Percentiles rank a stretch among this genome's conserved stretches.
These are phyloP conservation scores for Typha latifolia DNA, from an alignment of 176 grass and related monocot genomes.

Conservation along the genomic window DNA sequence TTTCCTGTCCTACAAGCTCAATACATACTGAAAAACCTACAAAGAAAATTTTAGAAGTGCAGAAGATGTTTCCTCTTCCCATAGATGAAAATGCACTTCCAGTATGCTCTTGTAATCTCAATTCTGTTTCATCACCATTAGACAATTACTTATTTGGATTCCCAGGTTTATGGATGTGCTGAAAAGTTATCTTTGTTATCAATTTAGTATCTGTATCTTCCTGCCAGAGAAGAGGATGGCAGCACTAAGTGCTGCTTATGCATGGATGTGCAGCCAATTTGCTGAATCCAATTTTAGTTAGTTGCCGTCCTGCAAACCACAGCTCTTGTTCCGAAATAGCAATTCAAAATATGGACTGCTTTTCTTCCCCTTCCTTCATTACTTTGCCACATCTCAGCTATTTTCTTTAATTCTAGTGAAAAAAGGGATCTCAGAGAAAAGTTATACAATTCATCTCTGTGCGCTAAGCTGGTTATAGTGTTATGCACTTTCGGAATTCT, in stretches of 20 bases:
- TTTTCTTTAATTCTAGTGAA: too few relatives aligned
- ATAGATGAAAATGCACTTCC: constrained; percentile 41
- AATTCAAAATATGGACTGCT: too few relatives aligned
- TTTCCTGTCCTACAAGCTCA: constrained; percentile 72
- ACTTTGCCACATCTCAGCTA: too few relatives aligned
- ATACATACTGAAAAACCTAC: constrained; percentile 61
- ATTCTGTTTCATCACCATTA: neutral
- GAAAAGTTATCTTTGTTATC: neutral
- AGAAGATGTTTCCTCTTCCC: constrained; percentile 66
- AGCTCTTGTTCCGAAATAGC: neutral
- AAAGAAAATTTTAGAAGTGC: constrained; percentile 60
- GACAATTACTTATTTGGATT: neutral
- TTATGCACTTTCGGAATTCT: neutral
- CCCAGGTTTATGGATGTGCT: neutral
- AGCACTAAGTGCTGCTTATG: neutral
- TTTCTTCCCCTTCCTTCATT: too few relatives aligned
- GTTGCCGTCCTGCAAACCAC: neutral
- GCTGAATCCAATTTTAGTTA: neutral
- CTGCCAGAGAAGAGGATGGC: neutral
- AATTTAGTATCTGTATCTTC: neutral
- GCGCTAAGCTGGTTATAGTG: neutral
- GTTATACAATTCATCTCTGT: neutral
- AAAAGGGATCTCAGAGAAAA: too few relatives aligned
- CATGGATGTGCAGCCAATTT: neutral
- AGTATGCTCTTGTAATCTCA: constrained; percentile 14